Evolutionary conservation across 202 grass and related monocot species (phyloP).

Genomic region (Digitaria exilis): DNA sequence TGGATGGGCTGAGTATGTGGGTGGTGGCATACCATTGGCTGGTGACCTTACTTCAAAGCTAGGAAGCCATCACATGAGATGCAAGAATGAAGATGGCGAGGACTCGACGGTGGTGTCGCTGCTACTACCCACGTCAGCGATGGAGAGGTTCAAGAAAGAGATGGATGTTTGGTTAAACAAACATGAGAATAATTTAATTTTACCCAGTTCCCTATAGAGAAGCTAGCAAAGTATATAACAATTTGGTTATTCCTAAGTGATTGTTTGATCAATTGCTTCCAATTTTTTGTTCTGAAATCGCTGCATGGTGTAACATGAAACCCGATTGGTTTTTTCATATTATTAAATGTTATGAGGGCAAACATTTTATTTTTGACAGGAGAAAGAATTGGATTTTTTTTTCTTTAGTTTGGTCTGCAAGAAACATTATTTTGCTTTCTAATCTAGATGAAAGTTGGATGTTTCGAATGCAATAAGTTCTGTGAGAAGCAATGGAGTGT

Average conservation of each 20-base stretch:
- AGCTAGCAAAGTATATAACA: neutral
- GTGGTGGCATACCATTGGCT: constrained; percentile 44
- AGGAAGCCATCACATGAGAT: constrained; percentile 45
- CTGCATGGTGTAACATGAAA: neutral
- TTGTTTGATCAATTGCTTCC: neutral
- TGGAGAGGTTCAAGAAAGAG: constrained; percentile 43
- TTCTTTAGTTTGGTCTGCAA: too few species aligned
- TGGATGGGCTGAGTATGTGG: constrained; percentile 48
- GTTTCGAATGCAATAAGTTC: too few species aligned
- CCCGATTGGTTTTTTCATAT: neutral
- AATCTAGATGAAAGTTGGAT: too few species aligned
- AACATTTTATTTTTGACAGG: neutral
- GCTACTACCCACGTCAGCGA: constrained; percentile 22
- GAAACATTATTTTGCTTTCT: too few species aligned
- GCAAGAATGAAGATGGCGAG: constrained; percentile 33
- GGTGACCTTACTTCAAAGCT: constrained; percentile 48
- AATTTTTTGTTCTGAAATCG: neutral
- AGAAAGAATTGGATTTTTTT: too few species aligned
- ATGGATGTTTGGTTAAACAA: constrained; percentile 45
- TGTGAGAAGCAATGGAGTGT: too few species aligned
- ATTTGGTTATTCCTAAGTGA: neutral
- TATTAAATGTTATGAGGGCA: neutral
- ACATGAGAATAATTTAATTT: constrained; percentile 12
- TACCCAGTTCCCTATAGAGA: constrained; percentile 46
- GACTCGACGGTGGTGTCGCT: constrained; percentile 42